Conservation (phyloP, 1,284 basidiomycete genomes). For the Puccinia coronata region DNA sequence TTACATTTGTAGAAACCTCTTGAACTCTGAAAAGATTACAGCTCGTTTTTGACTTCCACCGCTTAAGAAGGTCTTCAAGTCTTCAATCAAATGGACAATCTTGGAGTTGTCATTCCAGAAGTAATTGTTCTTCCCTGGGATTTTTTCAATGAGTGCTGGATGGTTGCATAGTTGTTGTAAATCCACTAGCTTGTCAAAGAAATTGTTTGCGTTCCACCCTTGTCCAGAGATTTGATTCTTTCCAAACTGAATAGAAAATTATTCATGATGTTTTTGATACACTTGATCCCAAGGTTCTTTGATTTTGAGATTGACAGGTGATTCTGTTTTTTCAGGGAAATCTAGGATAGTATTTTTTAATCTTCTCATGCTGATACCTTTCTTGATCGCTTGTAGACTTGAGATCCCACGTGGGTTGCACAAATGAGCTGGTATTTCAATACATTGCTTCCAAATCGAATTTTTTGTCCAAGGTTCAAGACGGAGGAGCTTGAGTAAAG, state of each 20-base stretch:
- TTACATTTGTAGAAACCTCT: background rate
- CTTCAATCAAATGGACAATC: background rate
- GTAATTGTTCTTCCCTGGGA: background rate
- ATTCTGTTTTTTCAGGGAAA: conserved; percentile 4
- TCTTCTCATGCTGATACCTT: background rate
- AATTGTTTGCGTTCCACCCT: background rate
- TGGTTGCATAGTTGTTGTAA: conserved; percentile 1
- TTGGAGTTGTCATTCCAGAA: background rate
- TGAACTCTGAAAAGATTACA: conserved; percentile 7
- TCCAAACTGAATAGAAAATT: background rate
- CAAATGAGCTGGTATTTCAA: background rate
- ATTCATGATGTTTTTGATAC: background rate
- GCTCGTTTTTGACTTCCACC: background rate
- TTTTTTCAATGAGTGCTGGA: background rate
- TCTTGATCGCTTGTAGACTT: background rate
- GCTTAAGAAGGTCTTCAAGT: background rate
- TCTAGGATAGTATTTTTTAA: conserved; percentile 4
- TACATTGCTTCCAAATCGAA: conserved; percentile 56
- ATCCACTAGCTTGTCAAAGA: background rate
- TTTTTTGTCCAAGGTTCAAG: conserved; percentile 58
- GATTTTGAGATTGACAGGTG: background rate
- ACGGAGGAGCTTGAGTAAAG: conserved; percentile 56
- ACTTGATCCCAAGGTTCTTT: background rate
- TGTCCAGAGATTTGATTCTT: background rate
- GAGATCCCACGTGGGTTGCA: background rate